A percentile compares a stretch with the other conserved stretches of the same genome.
Conservation (phyloP, 1,139 yeast genomes). For the Zhuliangozyma parablackwelliae region DNA sequence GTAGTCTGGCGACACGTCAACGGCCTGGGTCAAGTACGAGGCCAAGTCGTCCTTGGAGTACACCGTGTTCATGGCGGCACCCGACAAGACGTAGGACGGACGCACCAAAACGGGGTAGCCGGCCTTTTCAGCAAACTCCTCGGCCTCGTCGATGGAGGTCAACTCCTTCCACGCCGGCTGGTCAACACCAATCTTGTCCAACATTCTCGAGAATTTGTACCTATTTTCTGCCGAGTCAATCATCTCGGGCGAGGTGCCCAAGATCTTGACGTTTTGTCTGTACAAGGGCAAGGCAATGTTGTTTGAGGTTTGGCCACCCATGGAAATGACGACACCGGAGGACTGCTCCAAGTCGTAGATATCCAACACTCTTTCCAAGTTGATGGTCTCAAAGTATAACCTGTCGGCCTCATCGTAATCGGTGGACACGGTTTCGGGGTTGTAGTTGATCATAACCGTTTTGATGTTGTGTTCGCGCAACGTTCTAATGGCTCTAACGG, state of each 20-base stretch:
- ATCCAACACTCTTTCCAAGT: slow-evolving; percentile 95
- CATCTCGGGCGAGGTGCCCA: slow-evolving; percentile 93
- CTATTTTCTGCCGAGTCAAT: slow-evolving; percentile 98
- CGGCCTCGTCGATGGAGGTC: slow-evolving; percentile 81
- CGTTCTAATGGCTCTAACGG: slow-evolving; percentile 94
- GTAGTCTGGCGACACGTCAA: slow-evolving; percentile 89
- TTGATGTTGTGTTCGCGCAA: slow-evolving; percentile 81
- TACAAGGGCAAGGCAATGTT: slow-evolving; percentile 87
- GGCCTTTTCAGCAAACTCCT: slow-evolving; percentile 76
- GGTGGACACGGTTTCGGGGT: slow-evolving; percentile 97
- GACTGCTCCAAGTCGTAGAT: slow-evolving; percentile 90
- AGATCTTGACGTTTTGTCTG: slow-evolving; percentile 77
- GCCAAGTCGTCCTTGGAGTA: slow-evolving; percentile 74
- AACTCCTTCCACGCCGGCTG: slow-evolving; percentile 98
- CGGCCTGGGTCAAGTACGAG: slow-evolving; percentile 75
- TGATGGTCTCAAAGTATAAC: slow-evolving; percentile 90
- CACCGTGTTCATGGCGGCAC: slow-evolving; percentile 98
- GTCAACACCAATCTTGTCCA: slow-evolving; percentile 86
- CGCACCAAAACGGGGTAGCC: slow-evolving; percentile 96
- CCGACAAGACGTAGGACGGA: slow-evolving; percentile 94
- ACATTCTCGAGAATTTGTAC: slow-evolving; percentile 91
- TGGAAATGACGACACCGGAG: slow-evolving; percentile 88
- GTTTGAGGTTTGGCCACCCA: slow-evolving; percentile 97
- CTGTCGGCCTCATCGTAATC: slow-evolving; percentile 98
- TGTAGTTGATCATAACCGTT: slow-evolving; percentile 95